These are phyloP conservation scores for Chamaenerion angustifolium DNA, from an alignment of 345 rosid genomes.

Conservation along the genomic window DNA sequence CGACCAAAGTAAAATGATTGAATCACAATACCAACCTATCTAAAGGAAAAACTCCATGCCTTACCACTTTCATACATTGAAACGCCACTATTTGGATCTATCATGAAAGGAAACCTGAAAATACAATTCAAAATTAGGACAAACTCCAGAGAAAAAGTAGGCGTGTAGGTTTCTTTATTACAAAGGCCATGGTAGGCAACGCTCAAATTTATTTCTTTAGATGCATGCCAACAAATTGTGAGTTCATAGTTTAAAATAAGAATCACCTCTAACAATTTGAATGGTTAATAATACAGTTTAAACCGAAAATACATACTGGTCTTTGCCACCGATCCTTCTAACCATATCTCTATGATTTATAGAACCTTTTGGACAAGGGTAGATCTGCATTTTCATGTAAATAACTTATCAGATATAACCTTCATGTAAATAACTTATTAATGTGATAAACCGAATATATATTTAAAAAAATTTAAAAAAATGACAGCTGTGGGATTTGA, in stretches of 20 bases:
- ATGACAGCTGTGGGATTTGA: conserved; percentile 55
- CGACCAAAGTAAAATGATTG: too few relatives aligned
- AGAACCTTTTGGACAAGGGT: conserved; percentile 87
- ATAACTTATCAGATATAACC: too few relatives aligned
- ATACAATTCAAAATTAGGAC: background rate
- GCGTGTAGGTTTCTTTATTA: background rate
- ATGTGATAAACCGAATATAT: background rate
- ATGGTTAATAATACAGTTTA: background rate
- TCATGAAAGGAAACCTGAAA: conserved; percentile 69
- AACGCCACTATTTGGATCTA: conserved; percentile 57
- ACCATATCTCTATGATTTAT: conserved; percentile 63
- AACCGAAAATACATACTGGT: conserved; percentile 34
- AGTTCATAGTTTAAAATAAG: background rate
- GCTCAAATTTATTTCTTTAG: too few relatives aligned
- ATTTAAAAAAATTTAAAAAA: too few relatives aligned
- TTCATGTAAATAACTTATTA: too few relatives aligned
- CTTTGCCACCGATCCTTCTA: conserved; percentile 61
- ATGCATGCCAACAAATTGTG: background rate
- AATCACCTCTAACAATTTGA: background rate
- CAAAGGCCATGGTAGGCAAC: too few relatives aligned
- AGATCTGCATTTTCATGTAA: conserved; percentile 32
- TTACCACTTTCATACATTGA: conserved; percentile 74
- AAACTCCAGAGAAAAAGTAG: background rate
- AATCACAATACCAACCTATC: background rate
- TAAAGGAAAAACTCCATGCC: conserved; percentile 8